These are phyloP conservation scores for Chlorella sp. DNA, from an alignment of 139 green algal genomes.

Conservation along the genomic window DNA sequence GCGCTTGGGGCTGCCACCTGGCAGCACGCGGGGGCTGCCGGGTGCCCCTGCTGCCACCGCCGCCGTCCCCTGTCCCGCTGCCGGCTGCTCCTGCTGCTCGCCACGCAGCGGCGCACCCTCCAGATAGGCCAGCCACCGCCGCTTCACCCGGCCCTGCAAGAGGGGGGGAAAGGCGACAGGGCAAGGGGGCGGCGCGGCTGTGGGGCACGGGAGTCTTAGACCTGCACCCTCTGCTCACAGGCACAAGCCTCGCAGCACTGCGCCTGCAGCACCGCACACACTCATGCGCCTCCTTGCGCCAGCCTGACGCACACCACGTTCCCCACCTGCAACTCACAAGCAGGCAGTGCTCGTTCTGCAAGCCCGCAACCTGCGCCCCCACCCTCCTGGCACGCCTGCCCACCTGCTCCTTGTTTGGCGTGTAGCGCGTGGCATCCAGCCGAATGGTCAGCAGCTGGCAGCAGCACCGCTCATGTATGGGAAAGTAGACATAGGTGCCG, in stretches of 20 bases:
- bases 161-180: too few relatives aligned
- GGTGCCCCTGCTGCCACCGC: neutral
- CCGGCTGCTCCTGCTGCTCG: slow-evolving; percentile 7
- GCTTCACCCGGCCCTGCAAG: slow-evolving; percentile 26
- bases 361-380: neutral
- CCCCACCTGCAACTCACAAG: too few relatives aligned
- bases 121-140: slow-evolving; percentile 45
- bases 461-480: slow-evolving; percentile 47
- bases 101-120: slow-evolving; percentile 28
- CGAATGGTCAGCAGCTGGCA: slow-evolving; percentile 64
- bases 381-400: neutral
- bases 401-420: slow-evolving; percentile 48
- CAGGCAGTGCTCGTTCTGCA: too few relatives aligned
- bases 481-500: slow-evolving; percentile 60
- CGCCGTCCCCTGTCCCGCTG: neutral
- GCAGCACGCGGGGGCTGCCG: neutral
- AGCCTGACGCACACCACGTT: too few relatives aligned
- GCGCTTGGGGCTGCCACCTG: slow-evolving; percentile 39
- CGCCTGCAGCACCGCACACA: neutral
- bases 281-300: neutral
- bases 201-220: too few relatives aligned
- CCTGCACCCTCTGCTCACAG: neutral
- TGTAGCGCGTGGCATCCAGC: slow-evolving; percentile 47
- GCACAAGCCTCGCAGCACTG: neutral
- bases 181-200: neutral